These are phyloP conservation scores for Cokeromyces recurvatus DNA, from an alignment of 371 early-diverging fungal genomes.

Conservation along the genomic window DNA sequence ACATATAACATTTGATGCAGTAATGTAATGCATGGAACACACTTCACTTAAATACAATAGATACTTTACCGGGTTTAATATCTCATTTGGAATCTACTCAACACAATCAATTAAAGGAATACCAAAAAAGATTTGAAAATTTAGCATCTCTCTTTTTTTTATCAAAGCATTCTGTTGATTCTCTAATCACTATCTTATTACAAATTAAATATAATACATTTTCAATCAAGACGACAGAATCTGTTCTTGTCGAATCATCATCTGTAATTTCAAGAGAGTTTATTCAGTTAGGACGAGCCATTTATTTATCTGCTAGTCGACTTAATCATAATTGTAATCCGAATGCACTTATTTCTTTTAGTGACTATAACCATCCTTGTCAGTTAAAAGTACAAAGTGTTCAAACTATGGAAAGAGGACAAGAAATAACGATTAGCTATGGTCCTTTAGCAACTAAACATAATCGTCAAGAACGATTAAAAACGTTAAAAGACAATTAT, in stretches of 20 bases:
- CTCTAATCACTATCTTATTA: conserved; percentile 13
- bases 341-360: conserved; percentile 24
- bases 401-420: not conserved
- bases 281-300: conserved; percentile 16
- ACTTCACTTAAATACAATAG: too few species aligned
- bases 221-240: conserved; percentile 14
- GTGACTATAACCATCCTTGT: not conserved
- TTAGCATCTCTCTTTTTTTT: conserved; percentile 6
- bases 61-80: conserved; percentile 10
- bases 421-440: conserved; percentile 27
- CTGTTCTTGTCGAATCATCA: not conserved
- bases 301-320: conserved; percentile 27
- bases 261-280: conserved; percentile 6
- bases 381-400: conserved; percentile 1
- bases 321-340: conserved; percentile 34
- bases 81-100: conserved; percentile 10
- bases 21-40: too few species aligned
- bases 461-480: conserved; percentile 1
- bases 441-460: conserved; percentile 22
- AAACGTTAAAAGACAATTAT: conserved; percentile 17
- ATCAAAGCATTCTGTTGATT: conserved; percentile 2
- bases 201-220: conserved; percentile 34
- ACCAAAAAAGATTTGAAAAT: not conserved
- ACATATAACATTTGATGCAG: too few species aligned
- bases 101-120: not conserved